Base-by-base conservation (phyloP, 106 monocot genomes). In the Apostasia shenzhenica region DNA sequence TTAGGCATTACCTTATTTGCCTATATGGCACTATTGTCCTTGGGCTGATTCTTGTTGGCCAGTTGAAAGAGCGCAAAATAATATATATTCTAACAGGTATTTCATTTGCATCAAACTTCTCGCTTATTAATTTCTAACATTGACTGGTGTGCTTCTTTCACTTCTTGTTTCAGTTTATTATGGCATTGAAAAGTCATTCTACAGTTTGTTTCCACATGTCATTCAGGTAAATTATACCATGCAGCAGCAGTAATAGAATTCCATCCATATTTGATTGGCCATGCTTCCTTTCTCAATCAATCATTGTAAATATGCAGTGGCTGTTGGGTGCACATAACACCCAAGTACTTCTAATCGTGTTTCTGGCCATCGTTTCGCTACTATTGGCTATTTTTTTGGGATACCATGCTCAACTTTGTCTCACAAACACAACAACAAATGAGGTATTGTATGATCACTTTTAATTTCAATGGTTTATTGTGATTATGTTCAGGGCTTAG, bases 391-490 rank as follows among this genome's bases (percentile, higher is more conserved):
- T 92, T 10, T 99, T 99, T 80, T 93, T 87, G 77, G 93, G 77
- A 72, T 99, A 99, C 56, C 99, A 99, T 70, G 71, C 81, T 38
- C 85, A 85, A 69, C 99, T 99, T 58, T 99, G 99, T 77, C 48
- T 93, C 10, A 90, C 85, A 7, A 99, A 99, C 77, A 93, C 85
- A 14, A 99, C 97, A 13, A 99, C 97, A 41, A 99, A 99, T 70
- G 97, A 99, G 92, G 97, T 99, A 67, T 68, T 59, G 3, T 63
- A 3, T 51, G 9, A 0, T 49, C 44, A 46, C 13, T 41, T 8
- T 11, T 8, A 1, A 14, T 9, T 61, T 41, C 10, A 8, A 2
- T 68, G 3, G 44, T 69, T 53, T 8, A 13, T 40, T 4, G 26
- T 26, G 26, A 26, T 26, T 26, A 26, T 26, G 26, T 26, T 26